Percentiles rank a stretch among this genome's conserved stretches.
These are phyloP conservation scores for Phytophthora macrochlamydospora DNA, from an alignment of 352 stramenopile genomes.

Conservation along the genomic window DNA sequence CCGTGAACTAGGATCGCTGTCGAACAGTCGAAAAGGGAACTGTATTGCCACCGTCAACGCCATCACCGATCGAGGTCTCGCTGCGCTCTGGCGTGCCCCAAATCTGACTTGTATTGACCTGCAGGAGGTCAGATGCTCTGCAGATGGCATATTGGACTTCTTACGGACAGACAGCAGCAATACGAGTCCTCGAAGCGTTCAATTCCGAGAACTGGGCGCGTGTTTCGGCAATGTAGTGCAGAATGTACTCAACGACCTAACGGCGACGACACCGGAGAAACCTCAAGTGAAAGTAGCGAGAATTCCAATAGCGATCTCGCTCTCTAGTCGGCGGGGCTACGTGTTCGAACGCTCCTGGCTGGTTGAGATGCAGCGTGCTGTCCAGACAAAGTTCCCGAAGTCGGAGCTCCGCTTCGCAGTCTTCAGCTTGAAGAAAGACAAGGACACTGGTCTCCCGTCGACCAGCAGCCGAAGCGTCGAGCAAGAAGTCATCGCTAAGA, in stretches of 20 bases:
- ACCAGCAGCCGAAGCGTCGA: slow-evolving; percentile 25
- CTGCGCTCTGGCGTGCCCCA: slow-evolving; percentile 23
- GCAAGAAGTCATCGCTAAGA: slow-evolving; percentile 30
- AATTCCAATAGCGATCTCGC: slow-evolving; percentile 28
- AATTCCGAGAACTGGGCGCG: slow-evolving; percentile 42
- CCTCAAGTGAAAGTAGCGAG: neutral
- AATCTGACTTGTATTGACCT: slow-evolving; percentile 38
- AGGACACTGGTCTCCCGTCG: slow-evolving; percentile 23
- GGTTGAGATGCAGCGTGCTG: slow-evolving; percentile 22
- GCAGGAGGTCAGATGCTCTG: slow-evolving; percentile 42
- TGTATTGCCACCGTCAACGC: slow-evolving; percentile 27
- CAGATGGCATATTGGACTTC: slow-evolving; percentile 28
- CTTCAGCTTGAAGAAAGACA: slow-evolving; percentile 41
- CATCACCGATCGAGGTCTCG: slow-evolving; percentile 43
- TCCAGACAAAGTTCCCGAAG: slow-evolving; percentile 18
- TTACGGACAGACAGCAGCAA: neutral
- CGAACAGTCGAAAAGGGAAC: slow-evolving; percentile 22
- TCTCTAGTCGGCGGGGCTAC: slow-evolving; percentile 43
- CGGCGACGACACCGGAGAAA: neutral
- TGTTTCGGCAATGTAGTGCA: slow-evolving; percentile 48
- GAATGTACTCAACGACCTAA: slow-evolving; percentile 30
- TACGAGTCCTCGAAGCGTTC: slow-evolving; percentile 12
- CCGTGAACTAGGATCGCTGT: slow-evolving; percentile 33
- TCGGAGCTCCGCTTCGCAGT: slow-evolving; percentile 40
- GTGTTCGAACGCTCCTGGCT: slow-evolving; percentile 47